Evolutionary conservation across 2,329 filamentous ascomycete species (phyloP), one percentile per base, ranked within the genome.

Genomic region (Colletotrichum musicola): DNA sequence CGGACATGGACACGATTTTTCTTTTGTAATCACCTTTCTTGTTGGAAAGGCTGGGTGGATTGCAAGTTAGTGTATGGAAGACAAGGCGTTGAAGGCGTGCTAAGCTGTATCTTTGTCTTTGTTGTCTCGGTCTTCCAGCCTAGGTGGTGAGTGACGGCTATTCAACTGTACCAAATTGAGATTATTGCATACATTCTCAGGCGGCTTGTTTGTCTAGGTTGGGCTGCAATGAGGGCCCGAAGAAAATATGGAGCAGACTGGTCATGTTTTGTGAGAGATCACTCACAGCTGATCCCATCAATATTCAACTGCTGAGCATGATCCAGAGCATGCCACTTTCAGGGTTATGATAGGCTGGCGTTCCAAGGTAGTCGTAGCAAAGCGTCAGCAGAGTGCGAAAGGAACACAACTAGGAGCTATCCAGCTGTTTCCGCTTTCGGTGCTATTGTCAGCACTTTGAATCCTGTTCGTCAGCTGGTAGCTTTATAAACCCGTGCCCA

Each of bases 371-470:
- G 46, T 38, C 47, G 2, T 46, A 4, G 57, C 35, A 16, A 25
- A 16, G 13, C 40, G 61, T 64, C 55, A 59, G 62, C 65, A 64
- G 53, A 47, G 51, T 14, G 40, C 14, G 38, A 22, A 7, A 14
- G n/a, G 27, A 20, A 46, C 40, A 25, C 6, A 7, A 35, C 35
- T 58, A 35, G 25, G 51, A 46, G n/a, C 22, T 35, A 18, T 18
- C 16, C 47, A 16, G 10, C 13, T 20, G 22, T 60, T 30, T 16
- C 42, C 42, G 4, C n/a, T 16, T 60, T 51, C 7, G 50, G 49
- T 61, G 50, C 35, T 56, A 47, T 68, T 22, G 65, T 68, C 65
- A 68, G 65, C 65, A 60, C 38, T 38, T 25, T 22, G 18, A 47
- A 68, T 64, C 44, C 62, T 50, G 12, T 35, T 12, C 25, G 35